Evolutionary conservation across 768 basidiomycete genomes (phyloP).

Genomic region (Pseudohyphozyma bogoriensis): DNA sequence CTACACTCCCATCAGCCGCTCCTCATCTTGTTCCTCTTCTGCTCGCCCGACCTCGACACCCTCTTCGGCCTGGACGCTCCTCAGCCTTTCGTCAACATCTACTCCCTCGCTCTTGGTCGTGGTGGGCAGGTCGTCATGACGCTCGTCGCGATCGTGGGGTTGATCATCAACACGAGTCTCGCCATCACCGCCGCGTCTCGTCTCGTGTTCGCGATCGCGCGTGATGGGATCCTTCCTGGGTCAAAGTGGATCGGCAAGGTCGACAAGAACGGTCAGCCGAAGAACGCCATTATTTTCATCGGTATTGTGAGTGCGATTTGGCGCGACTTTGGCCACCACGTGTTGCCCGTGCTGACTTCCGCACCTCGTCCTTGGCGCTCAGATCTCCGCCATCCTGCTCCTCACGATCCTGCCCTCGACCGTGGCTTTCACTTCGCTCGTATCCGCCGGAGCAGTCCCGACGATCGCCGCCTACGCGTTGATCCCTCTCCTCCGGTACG

Average conservation of each 20-base stretch:
- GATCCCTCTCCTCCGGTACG: slow-evolving; percentile 56
- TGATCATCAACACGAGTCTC: slow-evolving; percentile 78
- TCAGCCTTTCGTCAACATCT: slow-evolving; percentile 84
- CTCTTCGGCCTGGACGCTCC: slow-evolving; percentile 69
- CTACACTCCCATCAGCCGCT: slow-evolving; percentile 39
- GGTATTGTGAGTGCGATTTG: slow-evolving; percentile 49
- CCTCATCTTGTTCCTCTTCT: slow-evolving; percentile 26
- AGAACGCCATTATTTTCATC: slow-evolving; percentile 78
- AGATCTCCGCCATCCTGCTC: slow-evolving; percentile 52
- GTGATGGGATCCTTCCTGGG: slow-evolving; percentile 79
- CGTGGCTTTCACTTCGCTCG: slow-evolving; percentile 82
- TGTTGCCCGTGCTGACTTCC: not conserved
- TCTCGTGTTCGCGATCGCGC: slow-evolving; percentile 83
- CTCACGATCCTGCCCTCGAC: slow-evolving; percentile 81
- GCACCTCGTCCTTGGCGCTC: not conserved
- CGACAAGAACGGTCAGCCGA: slow-evolving; percentile 60
- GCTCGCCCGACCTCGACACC: slow-evolving; percentile 45
- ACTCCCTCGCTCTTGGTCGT: slow-evolving; percentile 69
- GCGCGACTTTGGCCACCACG: not conserved
- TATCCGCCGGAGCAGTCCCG: slow-evolving; percentile 75
- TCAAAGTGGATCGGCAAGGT: slow-evolving; percentile 74
- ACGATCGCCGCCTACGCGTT: slow-evolving; percentile 81
- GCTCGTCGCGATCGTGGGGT: slow-evolving; percentile 66
- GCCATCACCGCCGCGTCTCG: slow-evolving; percentile 81
- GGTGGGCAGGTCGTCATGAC: slow-evolving; percentile 80